Conservation (phyloP, 2,329 filamentous ascomycete species). For the Cladorrhinum sp. region DNA sequence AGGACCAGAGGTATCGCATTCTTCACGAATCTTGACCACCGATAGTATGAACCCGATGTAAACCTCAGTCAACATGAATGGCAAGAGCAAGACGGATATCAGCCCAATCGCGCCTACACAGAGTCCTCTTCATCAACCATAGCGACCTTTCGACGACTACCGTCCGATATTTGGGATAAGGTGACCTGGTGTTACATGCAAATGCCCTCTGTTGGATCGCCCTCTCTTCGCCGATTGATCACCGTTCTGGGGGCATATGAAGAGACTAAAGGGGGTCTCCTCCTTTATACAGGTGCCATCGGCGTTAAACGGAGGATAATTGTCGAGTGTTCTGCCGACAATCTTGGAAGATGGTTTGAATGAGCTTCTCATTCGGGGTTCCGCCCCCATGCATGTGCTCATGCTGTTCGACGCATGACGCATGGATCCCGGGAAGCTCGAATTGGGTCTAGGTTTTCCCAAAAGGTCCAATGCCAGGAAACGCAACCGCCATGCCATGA, state of each 20-base stretch:
- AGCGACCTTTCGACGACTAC: not conserved
- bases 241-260: no score
- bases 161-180: not conserved
- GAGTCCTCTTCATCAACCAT: not conserved
- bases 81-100: not conserved
- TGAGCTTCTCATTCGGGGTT: not conserved
- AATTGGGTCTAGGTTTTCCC: slow-evolving; percentile 3
- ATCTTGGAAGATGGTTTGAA: no score
- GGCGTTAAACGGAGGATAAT: no score
- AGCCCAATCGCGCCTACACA: not conserved
- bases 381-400: not conserved
- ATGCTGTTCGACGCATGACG: not conserved
- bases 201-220: not conserved
- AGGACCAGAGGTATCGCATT: no score
- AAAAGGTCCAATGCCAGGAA: slow-evolving; percentile 14
- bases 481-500: slow-evolving; percentile 18
- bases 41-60: not conserved
- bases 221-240: no score
- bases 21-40: no score
- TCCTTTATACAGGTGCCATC: no score
- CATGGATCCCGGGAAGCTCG: slow-evolving; percentile 1
- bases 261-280: no score
- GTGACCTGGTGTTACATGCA: not conserved
- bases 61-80: not conserved
- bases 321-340: no score